phyloP scores from a whole-genome alignment of 108 stramenopile genomes.

The Nitzschia putrida region DNA sequence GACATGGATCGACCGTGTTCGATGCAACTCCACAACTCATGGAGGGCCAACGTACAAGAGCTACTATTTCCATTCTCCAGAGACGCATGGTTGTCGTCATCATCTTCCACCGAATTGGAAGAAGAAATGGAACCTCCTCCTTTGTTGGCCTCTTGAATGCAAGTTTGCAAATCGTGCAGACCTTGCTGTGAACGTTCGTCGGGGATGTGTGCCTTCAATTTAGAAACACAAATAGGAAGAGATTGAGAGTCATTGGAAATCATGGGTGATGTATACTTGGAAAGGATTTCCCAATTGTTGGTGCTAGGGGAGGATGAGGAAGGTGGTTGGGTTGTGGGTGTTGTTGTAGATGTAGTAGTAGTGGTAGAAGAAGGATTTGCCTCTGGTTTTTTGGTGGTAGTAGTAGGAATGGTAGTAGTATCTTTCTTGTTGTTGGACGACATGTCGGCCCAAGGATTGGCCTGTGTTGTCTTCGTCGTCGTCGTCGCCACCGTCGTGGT shows the following conservation, averaged over 20 bases:
- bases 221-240: slow-evolving; percentile 48
- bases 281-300: slow-evolving; percentile 23
- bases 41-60: not conserved
- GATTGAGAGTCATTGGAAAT: slow-evolving; percentile 62
- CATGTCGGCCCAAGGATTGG: slow-evolving; percentile 66
- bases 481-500: too few relatives aligned
- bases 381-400: too few relatives aligned
- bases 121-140: slow-evolving; percentile 5
- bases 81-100: too few relatives aligned
- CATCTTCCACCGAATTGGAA: slow-evolving; percentile 18
- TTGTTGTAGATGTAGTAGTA: slow-evolving; percentile 7
- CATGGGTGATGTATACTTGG: slow-evolving; percentile 57
- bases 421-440: slow-evolving; percentile 3
- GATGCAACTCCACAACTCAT: not conserved
- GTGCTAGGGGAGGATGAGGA: slow-evolving; percentile 1
- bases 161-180: slow-evolving; percentile 7
- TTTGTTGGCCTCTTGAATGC: slow-evolving; percentile 3
- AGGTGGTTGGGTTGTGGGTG: not conserved
- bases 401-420: too few relatives aligned
- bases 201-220: slow-evolving; percentile 25
- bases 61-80: too few relatives aligned
- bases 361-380: too few relatives aligned
- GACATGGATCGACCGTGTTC: slow-evolving; percentile 12
- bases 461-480: too few relatives aligned
- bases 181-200: not conserved